Conservation (phyloP, 83 land plant species). For the Larix sibirica region DNA sequence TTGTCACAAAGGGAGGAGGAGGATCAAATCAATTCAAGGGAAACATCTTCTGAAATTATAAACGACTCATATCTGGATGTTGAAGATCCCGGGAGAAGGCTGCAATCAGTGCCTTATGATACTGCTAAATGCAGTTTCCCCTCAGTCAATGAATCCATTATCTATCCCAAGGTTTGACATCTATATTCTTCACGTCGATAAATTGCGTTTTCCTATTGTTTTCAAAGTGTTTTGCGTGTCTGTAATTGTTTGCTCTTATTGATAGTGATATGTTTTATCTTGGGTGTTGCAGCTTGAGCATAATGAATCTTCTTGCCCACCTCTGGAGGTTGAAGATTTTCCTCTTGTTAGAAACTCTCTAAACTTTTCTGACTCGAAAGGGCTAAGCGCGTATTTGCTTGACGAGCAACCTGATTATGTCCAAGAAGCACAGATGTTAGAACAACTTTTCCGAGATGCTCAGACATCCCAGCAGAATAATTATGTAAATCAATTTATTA, state of each 20-base stretch:
- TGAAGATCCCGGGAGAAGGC: not conserved
- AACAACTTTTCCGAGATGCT: not conserved
- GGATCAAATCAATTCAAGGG: not conserved
- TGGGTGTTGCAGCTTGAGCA: not conserved
- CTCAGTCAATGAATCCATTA: not conserved
- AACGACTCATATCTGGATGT: not conserved
- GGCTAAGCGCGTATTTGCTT: not conserved
- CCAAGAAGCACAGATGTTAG: not conserved
- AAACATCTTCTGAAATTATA: conserved; percentile 12
- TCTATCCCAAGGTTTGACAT: not conserved
- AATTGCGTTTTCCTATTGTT: not conserved
- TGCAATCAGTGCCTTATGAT: not conserved
- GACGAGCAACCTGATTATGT: not conserved
- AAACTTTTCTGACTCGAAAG: not conserved
- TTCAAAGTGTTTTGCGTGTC: too few species aligned
- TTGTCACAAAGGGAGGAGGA: not conserved
- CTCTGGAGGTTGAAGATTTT: too few species aligned
- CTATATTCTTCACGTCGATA: too few species aligned
- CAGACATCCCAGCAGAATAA: not conserved
- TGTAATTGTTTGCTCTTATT: too few species aligned
- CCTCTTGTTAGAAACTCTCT: not conserved
- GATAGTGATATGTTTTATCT: too few species aligned
- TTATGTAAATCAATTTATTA: conserved; percentile 4
- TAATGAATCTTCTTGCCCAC: not conserved
- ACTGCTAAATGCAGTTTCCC: too few species aligned